Percentiles rank a stretch among this genome's conserved stretches.
phyloP scores from a whole-genome alignment of 768 basidiomycete species.

The Cystofilobasidium bisporidii region DNA sequence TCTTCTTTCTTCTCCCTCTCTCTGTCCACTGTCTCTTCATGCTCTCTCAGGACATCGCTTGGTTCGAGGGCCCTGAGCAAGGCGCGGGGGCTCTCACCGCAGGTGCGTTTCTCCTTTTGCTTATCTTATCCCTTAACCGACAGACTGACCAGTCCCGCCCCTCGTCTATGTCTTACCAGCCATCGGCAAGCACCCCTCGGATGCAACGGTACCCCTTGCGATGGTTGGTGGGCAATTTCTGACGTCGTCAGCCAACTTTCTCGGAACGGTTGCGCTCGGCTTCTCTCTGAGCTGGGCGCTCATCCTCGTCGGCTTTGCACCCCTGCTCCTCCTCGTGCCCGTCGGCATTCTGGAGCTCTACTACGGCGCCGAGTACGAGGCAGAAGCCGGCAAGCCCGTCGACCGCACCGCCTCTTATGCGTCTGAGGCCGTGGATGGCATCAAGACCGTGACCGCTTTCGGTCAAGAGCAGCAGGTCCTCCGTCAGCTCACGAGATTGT shows the following conservation, averaged over 20 bases:
- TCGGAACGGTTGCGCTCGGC: background rate
- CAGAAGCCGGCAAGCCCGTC: constrained; percentile 5
- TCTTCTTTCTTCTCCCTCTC: too few species aligned
- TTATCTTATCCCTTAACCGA: too few species aligned
- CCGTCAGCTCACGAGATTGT: background rate
- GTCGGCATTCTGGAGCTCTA: background rate
- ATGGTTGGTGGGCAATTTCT: constrained; percentile 34
- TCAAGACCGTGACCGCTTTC: constrained; percentile 26
- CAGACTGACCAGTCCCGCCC: too few species aligned
- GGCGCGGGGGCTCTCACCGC: constrained; percentile 37
- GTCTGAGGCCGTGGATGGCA: constrained; percentile 12
- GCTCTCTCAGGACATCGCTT: constrained; percentile 36
- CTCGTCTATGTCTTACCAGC: constrained; percentile 11
- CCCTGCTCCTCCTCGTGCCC: constrained; percentile 16
- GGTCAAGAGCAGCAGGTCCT: constrained; percentile 15
- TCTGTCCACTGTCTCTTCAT: too few species aligned
- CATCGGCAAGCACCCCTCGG: constrained; percentile 31
- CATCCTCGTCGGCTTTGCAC: constrained; percentile 19
- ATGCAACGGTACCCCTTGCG: constrained; percentile 34
- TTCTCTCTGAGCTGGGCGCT: constrained; percentile 8
- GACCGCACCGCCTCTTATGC: constrained; percentile 3
- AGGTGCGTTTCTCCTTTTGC: too few species aligned
- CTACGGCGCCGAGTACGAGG: constrained; percentile 10
- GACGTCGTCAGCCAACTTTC: constrained; percentile 28
- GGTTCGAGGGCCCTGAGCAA: constrained; percentile 35